Evolutionary conservation across 2,329 filamentous ascomycete species (phyloP).

Genomic region (Parastagonospora nodorum): DNA sequence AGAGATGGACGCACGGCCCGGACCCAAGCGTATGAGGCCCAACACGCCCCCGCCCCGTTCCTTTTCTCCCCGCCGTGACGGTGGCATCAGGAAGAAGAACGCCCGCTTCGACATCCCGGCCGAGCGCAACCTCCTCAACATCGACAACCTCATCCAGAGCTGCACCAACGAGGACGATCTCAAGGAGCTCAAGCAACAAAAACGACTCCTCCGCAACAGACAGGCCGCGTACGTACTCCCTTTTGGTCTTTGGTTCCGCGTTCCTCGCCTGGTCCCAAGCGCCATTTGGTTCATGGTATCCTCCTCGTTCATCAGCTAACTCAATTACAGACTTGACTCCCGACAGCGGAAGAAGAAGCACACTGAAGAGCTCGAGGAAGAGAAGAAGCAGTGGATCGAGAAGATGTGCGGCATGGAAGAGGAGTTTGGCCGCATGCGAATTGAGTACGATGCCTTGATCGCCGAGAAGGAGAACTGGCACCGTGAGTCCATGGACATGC

Average conservation of each 20-base stretch:
- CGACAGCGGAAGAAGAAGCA: conserved; percentile 98
- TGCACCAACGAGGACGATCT: conserved; percentile 90
- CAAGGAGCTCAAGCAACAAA: conserved; percentile 98
- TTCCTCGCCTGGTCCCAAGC: conserved; percentile 35
- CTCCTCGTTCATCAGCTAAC: conserved; percentile 44
- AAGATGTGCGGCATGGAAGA: conserved; percentile 80
- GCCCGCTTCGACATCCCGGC: conserved; percentile 95
- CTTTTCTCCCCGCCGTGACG: conserved; percentile 77
- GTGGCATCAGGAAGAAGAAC: conserved; percentile 98
- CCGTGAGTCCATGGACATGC: conserved; percentile 74
- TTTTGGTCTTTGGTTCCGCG: conserved; percentile 52
- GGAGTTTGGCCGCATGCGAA: conserved; percentile 69
- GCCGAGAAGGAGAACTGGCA: conserved; percentile 68
- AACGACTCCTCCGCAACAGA: conserved; percentile 89
- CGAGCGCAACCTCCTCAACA: conserved; percentile 91
- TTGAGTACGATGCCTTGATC: conserved; percentile 59
- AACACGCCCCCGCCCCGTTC: conserved; percentile 69
- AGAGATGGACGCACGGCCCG: conserved; percentile 55
- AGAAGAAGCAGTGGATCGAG: conserved; percentile 88
- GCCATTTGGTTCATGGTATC: conserved; percentile 38
- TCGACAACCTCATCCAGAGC: conserved; percentile 87
- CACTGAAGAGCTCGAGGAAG: conserved; percentile 93
- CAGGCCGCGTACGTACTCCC: conserved; percentile 79
- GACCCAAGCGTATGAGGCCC: conserved; percentile 64
- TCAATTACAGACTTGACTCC: conserved; percentile 76